Evolutionary conservation across 306 rosid genomes (phyloP).

Genomic region (Trifolium fragiferum): DNA sequence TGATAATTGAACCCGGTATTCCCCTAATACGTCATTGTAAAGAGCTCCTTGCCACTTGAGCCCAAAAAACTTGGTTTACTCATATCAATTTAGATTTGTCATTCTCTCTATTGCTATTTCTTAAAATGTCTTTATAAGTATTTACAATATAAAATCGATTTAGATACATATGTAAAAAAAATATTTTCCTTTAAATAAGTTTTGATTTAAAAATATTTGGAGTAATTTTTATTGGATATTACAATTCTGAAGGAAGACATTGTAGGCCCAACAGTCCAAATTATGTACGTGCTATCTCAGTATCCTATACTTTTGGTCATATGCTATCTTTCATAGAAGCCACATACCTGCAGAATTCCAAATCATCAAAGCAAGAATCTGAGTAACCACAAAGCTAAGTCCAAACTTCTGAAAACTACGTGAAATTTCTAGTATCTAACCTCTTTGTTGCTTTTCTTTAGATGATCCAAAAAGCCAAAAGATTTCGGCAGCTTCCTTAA

Average conservation of each 20-base stretch:
- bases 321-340: conserved; percentile 42
- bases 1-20: too few relatives aligned
- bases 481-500: conserved; percentile 44
- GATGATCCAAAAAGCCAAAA: conserved; percentile 22
- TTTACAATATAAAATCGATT: too few relatives aligned
- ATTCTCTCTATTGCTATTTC: too few relatives aligned
- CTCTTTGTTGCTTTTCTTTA: conserved; percentile 36
- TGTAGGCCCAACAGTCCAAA: conserved; percentile 12
- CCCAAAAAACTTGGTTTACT: too few relatives aligned
- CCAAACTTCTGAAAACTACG: conserved; percentile 45
- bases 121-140: too few relatives aligned
- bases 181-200: too few relatives aligned
- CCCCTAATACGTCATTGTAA: too few relatives aligned
- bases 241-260: not conserved
- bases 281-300: conserved; percentile 11
- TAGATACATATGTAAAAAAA: too few relatives aligned
- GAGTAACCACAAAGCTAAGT: conserved; percentile 34
- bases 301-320: conserved; percentile 10
- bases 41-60: too few relatives aligned
- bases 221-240: not conserved
- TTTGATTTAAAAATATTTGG: too few relatives aligned
- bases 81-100: too few relatives aligned
- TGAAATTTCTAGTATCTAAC: conserved; percentile 51
- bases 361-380: conserved; percentile 32
- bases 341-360: conserved; percentile 38